Evolutionary conservation across 805 yeast genomes (phyloP).

Genomic region (Wickerhamomyces hampshirensis): DNA sequence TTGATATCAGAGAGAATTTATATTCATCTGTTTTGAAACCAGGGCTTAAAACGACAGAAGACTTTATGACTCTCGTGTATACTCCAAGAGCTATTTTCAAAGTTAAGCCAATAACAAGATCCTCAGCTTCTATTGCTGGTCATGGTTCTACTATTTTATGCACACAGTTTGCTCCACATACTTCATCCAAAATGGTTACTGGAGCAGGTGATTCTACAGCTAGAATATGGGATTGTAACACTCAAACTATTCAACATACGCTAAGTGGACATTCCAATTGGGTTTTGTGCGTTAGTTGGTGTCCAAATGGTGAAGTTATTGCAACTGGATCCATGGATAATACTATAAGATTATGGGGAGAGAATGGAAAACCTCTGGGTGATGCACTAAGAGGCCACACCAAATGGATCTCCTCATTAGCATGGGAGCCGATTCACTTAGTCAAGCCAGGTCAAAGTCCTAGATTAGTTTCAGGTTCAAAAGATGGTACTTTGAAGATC

Average conservation of each 20-base stretch:
- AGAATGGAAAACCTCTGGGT: slow-evolving; percentile 70
- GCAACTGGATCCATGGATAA: slow-evolving; percentile 97
- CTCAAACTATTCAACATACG: slow-evolving; percentile 84
- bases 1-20: slow-evolving; percentile 75
- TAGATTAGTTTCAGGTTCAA: slow-evolving; percentile 80
- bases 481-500: slow-evolving; percentile 82
- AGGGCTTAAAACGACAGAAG: slow-evolving; percentile 85
- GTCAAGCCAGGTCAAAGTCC: slow-evolving; percentile 62
- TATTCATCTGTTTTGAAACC: slow-evolving; percentile 83
- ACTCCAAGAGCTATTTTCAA: slow-evolving; percentile 95
- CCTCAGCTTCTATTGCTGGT: slow-evolving; percentile 90
- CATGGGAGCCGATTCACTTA: slow-evolving; percentile 94
- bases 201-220: slow-evolving; percentile 98
- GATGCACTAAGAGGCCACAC: slow-evolving; percentile 73
- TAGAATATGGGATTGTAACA: slow-evolving; percentile 93
- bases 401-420: slow-evolving; percentile 83
- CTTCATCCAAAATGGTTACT: slow-evolving; percentile 79
- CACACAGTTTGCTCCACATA: slow-evolving; percentile 89
- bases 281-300: slow-evolving; percentile 89
- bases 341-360: slow-evolving; percentile 84
- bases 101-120: slow-evolving; percentile 85
- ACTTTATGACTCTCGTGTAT: slow-evolving; percentile 81
- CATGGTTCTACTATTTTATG: slow-evolving; percentile 93
- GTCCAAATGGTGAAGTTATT: slow-evolving; percentile 84
- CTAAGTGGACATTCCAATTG: slow-evolving; percentile 84